phyloP scores from a whole-genome alignment of 2,329 filamentous ascomycete species.

The Clonostachys rosea region DNA sequence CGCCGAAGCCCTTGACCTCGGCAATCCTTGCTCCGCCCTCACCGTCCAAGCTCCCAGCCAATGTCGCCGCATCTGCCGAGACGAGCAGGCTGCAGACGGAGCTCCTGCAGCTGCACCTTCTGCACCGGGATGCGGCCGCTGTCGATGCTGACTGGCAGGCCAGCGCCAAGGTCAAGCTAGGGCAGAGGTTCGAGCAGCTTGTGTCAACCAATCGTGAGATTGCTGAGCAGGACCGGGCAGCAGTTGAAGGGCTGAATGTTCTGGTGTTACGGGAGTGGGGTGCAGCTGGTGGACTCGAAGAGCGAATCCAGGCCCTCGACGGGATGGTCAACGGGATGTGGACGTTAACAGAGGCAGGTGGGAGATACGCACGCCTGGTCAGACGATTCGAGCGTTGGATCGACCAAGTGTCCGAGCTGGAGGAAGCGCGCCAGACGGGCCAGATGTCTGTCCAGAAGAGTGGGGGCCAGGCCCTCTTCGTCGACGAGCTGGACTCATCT shows the following conservation, averaged over 20 bases:
- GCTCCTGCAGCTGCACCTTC: constrained; percentile 59
- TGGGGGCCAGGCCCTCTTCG: constrained; percentile 36
- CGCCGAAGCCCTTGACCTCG: constrained; percentile 58
- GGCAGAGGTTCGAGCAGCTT: constrained; percentile 35
- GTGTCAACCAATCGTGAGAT: constrained; percentile 25
- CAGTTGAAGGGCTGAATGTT: constrained; percentile 44
- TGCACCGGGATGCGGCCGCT: constrained; percentile 49
- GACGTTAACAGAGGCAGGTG: constrained; percentile 49
- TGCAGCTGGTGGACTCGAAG: constrained; percentile 36
- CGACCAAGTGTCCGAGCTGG: constrained; percentile 37
- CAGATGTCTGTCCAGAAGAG: constrained; percentile 23
- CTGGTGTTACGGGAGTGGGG: constrained; percentile 49
- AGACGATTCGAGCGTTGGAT: constrained; percentile 58
- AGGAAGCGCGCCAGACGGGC: constrained; percentile 33
- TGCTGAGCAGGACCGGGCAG: constrained; percentile 30
- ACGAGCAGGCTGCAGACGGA: constrained; percentile 57
- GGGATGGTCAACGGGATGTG: constrained; percentile 52
- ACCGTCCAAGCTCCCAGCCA: constrained; percentile 56
- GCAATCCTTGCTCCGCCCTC: constrained; percentile 54
- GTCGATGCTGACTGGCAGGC: constrained; percentile 46
- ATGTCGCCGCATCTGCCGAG: constrained; percentile 54
- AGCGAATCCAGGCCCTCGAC: constrained; percentile 54
- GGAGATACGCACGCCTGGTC: constrained; percentile 50
- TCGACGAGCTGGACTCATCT: constrained; percentile 46
- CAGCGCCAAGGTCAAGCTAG: constrained; percentile 47